Base-by-base conservation (phyloP, 176 grass and related monocot species). In the Oryza glumipatula region DNA sequence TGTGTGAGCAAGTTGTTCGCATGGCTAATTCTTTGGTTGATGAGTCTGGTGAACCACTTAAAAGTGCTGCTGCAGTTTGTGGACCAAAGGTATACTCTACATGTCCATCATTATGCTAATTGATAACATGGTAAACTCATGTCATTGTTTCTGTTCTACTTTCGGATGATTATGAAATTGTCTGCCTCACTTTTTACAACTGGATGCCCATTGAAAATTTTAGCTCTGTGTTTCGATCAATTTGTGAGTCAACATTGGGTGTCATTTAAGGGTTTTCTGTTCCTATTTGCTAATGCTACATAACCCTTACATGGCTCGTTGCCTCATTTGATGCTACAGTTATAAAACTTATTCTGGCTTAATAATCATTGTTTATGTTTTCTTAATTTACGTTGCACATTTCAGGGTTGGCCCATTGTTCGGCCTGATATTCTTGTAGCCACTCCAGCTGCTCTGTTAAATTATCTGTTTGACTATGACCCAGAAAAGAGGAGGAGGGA, bases 361-460 rank as follows among this genome's bases (percentile, higher is more conserved):
- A 32, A 73, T 8, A 69, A 6, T 68, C 7, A 23, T 30, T 54
- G 52, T 76, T 74, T 84, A n/a, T 54, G 52, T 76, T 74, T 84
- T 17, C 6, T 76, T 54, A 47, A n/a, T 88, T 82, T 85, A 38
- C 26, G 48, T 80, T 44, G 66, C 79, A 48, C 22, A 73, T 76
- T 16, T 21, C 83, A 98, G 91, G 96, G 96, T 81, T 99, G 93
- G 93, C 96, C 96, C 70, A 51, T 83, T 71, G n/a, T 73, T 87
- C 83, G 76, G 79, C 96, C 96, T 72, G 91, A 96, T 90, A 88
- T 96, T 85, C 83, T 99, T 79, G 89, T 96, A 23, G 91, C 91
- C 49, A 99, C 93, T 84, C 96, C 93, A 89, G 96, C 91, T 83
- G 86, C 96, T 90, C 89, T 99, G 45, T 84, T 99, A 73, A 99